Percentiles rank a stretch among this genome's conserved stretches.
Conservation (phyloP, 1,139 yeast genomes). For the Candida mesenterica region DNA sequence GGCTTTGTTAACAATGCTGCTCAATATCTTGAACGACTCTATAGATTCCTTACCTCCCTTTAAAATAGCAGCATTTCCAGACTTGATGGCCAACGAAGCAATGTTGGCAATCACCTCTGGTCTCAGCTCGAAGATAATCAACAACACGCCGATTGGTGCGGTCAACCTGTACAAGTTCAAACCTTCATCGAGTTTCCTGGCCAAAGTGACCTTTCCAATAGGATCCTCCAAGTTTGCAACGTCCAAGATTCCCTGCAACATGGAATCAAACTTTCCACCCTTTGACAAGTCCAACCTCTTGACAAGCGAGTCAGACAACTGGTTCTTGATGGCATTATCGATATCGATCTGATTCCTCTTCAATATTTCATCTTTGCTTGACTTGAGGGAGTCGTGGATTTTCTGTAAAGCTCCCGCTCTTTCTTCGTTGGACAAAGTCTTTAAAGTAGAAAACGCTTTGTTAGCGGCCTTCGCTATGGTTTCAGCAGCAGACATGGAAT, state of each 20-base stretch:
- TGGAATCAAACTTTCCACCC: conserved; percentile 83
- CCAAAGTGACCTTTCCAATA: conserved; percentile 79
- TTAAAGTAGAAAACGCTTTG: conserved; percentile 72
- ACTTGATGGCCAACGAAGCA: conserved; percentile 90
- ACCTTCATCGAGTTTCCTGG: conserved; percentile 83
- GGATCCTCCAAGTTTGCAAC: conserved; percentile 90
- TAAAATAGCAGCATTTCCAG: conserved; percentile 92
- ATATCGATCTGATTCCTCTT: conserved; percentile 75
- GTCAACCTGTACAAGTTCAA: conserved; percentile 78
- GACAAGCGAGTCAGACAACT: conserved; percentile 66
- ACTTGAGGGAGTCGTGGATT: conserved; percentile 66
- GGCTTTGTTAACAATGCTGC: conserved; percentile 64
- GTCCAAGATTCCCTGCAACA: conserved; percentile 93
- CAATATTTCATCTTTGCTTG: conserved; percentile 59
- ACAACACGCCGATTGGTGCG: conserved; percentile 90
- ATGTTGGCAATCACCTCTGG: conserved; percentile 99
- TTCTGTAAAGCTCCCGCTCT: conserved; percentile 71
- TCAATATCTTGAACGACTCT: conserved; percentile 81
- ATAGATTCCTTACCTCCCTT: conserved; percentile 96
- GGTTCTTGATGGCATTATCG: conserved; percentile 58
- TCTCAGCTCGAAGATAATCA: conserved; percentile 92
- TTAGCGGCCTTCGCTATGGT: conserved; percentile 77
- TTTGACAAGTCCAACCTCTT: conserved; percentile 80
- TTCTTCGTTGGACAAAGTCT: conserved; percentile 69
- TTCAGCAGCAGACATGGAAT: conserved; percentile 44